Base-by-base conservation (phyloP, 192 early-diverging fungal species). In the Geranomyces variabilis region DNA sequence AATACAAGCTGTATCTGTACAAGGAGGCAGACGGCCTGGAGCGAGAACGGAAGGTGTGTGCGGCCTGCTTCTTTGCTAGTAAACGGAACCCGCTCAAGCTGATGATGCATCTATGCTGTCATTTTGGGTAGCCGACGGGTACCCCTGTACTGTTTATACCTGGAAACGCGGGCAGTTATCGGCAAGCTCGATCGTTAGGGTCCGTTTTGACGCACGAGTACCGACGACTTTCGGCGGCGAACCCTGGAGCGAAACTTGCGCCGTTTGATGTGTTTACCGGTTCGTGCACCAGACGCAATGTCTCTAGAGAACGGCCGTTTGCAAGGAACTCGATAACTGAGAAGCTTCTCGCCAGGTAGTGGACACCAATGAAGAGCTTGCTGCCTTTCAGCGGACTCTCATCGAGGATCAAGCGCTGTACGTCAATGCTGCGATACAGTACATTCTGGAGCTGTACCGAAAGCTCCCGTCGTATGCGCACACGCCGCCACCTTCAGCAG, bases 131-230 rank as follows among this genome's bases (percentile, higher is more conserved):
- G 77, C 88, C 89, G 26, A 83, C 75, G 21, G 90, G 93, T 41
- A 83, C 94, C 28, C 97, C 97, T 1, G 88, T 93, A 0, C 81
- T 99, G 14, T 99, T 99, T 81, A 88, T 99, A 41, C 96, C 94
- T 1, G 96, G 96, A 0, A 93, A 97, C 67, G 93, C 95, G 28
- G 96, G 96, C 19, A 94, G 92, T 69, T 91, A 91, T 67, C 92
- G 91, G 71, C 96, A 99, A 80, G 85, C 91, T 10, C 82, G 93
- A 26, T 94, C 93, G 19, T 83, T 99, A 21, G 94, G 93, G 7
- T 82, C 90, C n/a, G 88, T 90, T 29, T 75, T 91, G 9, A 75
- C 91, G 17, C 67, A 70, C 1, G 58, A 60, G 5, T 60, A 60
- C 17, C 58, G 58, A 28, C 24, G 58, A 8, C 58, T 33, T 2